Evolutionary conservation across 176 grass and related monocot genomes (phyloP).

Genomic region (Zea luxurians): DNA sequence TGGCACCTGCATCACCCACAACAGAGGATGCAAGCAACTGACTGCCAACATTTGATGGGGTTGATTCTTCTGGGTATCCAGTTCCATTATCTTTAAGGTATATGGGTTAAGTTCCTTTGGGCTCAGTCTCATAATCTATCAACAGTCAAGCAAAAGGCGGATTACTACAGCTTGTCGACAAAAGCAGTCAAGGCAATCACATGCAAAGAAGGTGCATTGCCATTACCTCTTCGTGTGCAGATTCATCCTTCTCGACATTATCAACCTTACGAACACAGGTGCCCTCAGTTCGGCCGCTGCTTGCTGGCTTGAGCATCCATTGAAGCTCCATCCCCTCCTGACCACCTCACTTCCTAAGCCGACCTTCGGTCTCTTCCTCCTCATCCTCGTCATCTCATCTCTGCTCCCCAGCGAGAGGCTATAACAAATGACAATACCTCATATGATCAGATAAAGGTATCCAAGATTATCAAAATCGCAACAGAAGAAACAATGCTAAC

Average conservation of each 20-base stretch:
- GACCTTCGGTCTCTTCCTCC: conserved; percentile 16
- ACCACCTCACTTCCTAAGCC: conserved; percentile 53
- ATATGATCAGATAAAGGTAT: not conserved
- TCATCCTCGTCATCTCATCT: conserved; percentile 32
- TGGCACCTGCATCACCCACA: conserved; percentile 91
- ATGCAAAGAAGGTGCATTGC: not conserved
- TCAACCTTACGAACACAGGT: conserved; percentile 22
- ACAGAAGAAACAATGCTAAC: not conserved
- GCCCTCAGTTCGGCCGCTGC: conserved; percentile 37
- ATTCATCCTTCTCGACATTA: conserved; percentile 35
- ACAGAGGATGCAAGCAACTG: conserved; percentile 64
- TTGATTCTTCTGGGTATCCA: conserved; percentile 78
- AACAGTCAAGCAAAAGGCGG: not conserved
- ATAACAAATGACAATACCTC: not conserved
- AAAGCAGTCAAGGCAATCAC: not conserved
- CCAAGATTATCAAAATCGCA: not conserved
- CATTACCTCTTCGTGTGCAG: conserved; percentile 60
- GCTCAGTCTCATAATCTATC: conserved; percentile 55
- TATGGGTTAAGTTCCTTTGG: conserved; percentile 77
- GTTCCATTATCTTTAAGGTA: conserved; percentile 70
- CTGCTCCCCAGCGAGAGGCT: too few species aligned
- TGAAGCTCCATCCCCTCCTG: conserved; percentile 85
- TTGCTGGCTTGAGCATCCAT: conserved; percentile 89
- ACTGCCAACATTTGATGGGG: conserved; percentile 26
- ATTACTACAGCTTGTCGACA: not conserved